Base-by-base conservation (phyloP, 768 basidiomycete species). In the Lactarius vividus region DNA sequence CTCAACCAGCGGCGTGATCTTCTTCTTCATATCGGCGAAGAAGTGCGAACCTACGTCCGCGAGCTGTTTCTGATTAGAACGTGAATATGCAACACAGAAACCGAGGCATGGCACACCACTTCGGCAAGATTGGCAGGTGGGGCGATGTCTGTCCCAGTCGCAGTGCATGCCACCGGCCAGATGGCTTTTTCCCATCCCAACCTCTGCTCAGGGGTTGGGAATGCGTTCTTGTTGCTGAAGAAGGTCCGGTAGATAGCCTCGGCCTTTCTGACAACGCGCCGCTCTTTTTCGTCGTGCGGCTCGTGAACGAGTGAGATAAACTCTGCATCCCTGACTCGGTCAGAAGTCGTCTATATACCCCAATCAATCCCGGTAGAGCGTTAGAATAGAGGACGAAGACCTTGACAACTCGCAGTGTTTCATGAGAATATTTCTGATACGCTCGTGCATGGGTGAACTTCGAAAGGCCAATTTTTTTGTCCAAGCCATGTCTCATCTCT, bases 191-290 rank as follows among this genome's bases (percentile, higher is more conserved):
- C 26, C 66, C 66, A 67, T 20, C 13, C 46, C 9, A 15, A 18
- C 35, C 63, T 62, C 35, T 59, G 57, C 26, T 67, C 66, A 26
- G 61, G 57, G 16, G 57, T 63, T 39, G 66, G 66, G 26, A 67
- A 67, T 37, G 57, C 52, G 23, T 67, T 61, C 33, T 29, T 67
- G 33, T 39, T 63, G 42, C 61, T 53, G 52, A 67, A 49, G 42
- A 59, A 63, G 20, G 57, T 63, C 33, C 66, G 61, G 52, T 63
- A 63, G 49, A 29, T 59, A n/a, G 66, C 57, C 40, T 67, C 49
- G 1, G 61, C 57, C 28, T 29, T 29, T 15, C 52, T 1, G n/a
- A 20, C 31, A 8, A 67, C 61, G 31, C 42, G 57, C 4, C n/a
- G 49, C 53, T 54, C 40, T 20, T 59, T 52, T 9, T 66, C 56